phyloP scores from a whole-genome alignment of 805 yeast genomes.

The Yamadazyma kitorensis region DNA sequence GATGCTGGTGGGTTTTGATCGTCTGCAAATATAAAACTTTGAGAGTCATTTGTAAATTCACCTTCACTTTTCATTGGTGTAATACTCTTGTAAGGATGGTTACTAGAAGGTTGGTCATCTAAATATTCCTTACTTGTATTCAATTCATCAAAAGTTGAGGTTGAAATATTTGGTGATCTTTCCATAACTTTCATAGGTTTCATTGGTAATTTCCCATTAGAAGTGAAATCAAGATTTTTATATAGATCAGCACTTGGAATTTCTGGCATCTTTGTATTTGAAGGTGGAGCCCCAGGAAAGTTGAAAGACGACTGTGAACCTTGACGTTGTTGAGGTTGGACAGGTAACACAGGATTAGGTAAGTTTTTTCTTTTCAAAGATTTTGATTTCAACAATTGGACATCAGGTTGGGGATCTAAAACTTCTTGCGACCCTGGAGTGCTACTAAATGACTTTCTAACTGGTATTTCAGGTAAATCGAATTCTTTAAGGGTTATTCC shows the following conservation, averaged over 20 bases:
- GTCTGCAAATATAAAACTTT: constrained; percentile 15
- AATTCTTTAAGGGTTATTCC: constrained; percentile 35
- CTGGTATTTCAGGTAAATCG: constrained; percentile 27
- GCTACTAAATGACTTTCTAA: constrained; percentile 9
- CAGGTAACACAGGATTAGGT: constrained; percentile 20
- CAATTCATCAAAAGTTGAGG: constrained; percentile 5
- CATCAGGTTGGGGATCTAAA: constrained; percentile 20
- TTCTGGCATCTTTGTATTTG: constrained; percentile 1
- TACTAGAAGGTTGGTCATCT: not conserved
- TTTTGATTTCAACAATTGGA: constrained; percentile 19
- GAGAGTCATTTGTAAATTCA: constrained; percentile 14
- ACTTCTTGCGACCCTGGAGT: constrained; percentile 12
- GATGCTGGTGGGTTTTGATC: not conserved
- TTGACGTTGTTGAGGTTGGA: constrained; percentile 13
- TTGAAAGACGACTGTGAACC: constrained; percentile 5
- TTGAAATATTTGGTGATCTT: constrained; percentile 11
- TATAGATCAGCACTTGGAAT: constrained; percentile 21
- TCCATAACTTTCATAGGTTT: constrained; percentile 40
- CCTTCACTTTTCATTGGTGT: constrained; percentile 6
- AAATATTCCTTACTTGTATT: not conserved
- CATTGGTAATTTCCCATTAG: constrained; percentile 40
- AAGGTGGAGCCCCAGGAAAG: not conserved
- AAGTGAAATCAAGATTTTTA: constrained; percentile 38
- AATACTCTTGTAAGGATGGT: constrained; percentile 5
- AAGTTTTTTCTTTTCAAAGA: constrained; percentile 21